phyloP scores from a whole-genome alignment of 2,329 filamentous ascomycete genomes.

The Corniculantispora saksenae region DNA sequence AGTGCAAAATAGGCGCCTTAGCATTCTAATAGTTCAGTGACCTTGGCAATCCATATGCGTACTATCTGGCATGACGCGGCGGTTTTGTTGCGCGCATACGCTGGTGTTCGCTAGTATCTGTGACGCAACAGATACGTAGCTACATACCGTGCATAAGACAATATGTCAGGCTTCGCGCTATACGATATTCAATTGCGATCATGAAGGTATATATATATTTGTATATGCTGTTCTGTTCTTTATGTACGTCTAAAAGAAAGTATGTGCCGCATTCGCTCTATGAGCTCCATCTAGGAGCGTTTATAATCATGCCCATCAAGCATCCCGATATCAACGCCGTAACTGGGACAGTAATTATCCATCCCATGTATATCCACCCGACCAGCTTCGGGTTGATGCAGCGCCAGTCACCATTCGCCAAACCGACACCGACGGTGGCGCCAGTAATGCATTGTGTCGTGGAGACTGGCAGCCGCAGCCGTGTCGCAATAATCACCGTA shows the following conservation, averaged over 20 bases:
- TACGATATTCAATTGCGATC: too few species aligned
- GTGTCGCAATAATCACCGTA: conserved; percentile 56
- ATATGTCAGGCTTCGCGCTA: neutral
- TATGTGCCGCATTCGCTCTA: neutral
- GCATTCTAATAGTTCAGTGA: neutral
- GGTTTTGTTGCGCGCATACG: too few species aligned
- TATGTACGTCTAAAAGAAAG: neutral
- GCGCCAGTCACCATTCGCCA: conserved; percentile 50
- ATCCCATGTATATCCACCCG: conserved; percentile 49
- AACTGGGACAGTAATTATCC: conserved; percentile 54
- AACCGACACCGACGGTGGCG: conserved; percentile 52
- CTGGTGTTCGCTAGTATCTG: too few species aligned
- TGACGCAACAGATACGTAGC: neutral
- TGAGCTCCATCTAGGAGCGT: conserved; percentile 45
- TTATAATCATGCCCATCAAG: conserved; percentile 56
- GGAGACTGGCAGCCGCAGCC: conserved; percentile 50
- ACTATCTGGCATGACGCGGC: too few species aligned
- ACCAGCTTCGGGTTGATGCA: conserved; percentile 52
- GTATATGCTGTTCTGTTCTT: neutral
- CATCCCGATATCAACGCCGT: conserved; percentile 51
- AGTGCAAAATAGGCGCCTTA: neutral
- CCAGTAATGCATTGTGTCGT: conserved; percentile 56
- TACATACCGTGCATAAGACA: neutral
- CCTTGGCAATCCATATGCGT: neutral
- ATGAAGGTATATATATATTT: too few species aligned